phyloP scores from a whole-genome alignment of 176 grass and related monocot genomes.

The Aechmea fasciata region DNA sequence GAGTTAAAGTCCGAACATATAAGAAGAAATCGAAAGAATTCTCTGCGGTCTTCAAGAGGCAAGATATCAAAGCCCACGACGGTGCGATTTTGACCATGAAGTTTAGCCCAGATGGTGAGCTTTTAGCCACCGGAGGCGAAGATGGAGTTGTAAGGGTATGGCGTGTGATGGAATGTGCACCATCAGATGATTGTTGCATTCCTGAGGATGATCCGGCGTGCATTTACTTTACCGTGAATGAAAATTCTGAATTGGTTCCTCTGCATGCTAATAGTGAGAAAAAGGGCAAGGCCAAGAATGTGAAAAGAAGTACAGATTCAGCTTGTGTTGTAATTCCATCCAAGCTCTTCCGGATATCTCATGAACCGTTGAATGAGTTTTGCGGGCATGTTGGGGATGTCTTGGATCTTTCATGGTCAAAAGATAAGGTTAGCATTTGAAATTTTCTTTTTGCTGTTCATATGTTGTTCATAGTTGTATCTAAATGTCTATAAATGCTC shows the following conservation, averaged over 20 bases:
- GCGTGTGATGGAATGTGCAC: conserved; percentile 42
- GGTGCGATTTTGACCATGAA: conserved; percentile 82
- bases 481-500: conserved; percentile 1
- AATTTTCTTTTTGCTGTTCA: background rate
- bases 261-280: conserved; percentile 26
- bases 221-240: conserved; percentile 48
- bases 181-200: conserved; percentile 32
- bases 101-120: conserved; percentile 77
- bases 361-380: conserved; percentile 74
- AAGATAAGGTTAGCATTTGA: conserved; percentile 48
- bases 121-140: conserved; percentile 70
- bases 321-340: conserved; percentile 72
- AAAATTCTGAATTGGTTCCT: conserved; percentile 36
- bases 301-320: conserved; percentile 46
- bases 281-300: conserved; percentile 28
- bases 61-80: conserved; percentile 69
- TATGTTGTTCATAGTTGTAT: background rate
- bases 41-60: conserved; percentile 64
- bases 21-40: conserved; percentile 61
- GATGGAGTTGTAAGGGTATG: conserved; percentile 79
- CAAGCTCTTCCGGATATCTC: conserved; percentile 46
- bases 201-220: conserved; percentile 59
- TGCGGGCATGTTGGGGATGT: conserved; percentile 61
- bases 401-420: conserved; percentile 81
- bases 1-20: conserved; percentile 53